Evolutionary conservation across 108 stramenopile species (phyloP).

Genomic region (Nannochloropsis gaditana): DNA sequence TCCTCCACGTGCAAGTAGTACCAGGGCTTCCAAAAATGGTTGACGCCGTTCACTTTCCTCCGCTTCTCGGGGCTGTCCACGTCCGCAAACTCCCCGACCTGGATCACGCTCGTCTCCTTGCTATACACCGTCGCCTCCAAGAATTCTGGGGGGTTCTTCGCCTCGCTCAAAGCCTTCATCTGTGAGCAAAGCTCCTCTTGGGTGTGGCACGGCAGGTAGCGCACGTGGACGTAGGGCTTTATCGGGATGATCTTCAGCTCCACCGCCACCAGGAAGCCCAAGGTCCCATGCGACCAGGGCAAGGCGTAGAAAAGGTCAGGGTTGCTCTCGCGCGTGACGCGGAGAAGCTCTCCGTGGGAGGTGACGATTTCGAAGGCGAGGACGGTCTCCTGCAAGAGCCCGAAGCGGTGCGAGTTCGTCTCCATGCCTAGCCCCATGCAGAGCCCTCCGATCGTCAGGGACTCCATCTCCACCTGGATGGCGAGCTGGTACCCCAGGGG

Average conservation of each 20-base stretch:
- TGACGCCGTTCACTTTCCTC: slow-evolving; percentile 45
- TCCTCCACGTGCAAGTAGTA: slow-evolving; percentile 61
- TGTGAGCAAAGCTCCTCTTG: slow-evolving; percentile 35
- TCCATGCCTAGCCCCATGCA: slow-evolving; percentile 61
- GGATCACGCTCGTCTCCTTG: slow-evolving; percentile 54
- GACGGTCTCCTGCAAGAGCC: slow-evolving; percentile 59
- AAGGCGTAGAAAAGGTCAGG: slow-evolving; percentile 61
- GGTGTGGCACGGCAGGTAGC: slow-evolving; percentile 38
- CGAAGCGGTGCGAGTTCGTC: slow-evolving; percentile 56
- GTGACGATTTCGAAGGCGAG: slow-evolving; percentile 55
- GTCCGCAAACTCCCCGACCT: slow-evolving; percentile 56
- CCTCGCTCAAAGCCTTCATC: slow-evolving; percentile 25
- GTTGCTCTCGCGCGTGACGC: slow-evolving; percentile 49
- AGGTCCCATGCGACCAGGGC: slow-evolving; percentile 62
- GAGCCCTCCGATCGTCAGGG: slow-evolving; percentile 61
- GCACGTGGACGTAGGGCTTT: slow-evolving; percentile 56
- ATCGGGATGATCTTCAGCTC: slow-evolving; percentile 55
- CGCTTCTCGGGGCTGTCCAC: slow-evolving; percentile 18
- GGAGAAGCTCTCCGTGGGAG: slow-evolving; percentile 52
- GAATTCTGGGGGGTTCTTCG: slow-evolving; percentile 41
- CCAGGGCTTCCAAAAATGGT: slow-evolving; percentile 59
- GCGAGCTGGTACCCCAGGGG: slow-evolving; percentile 52
- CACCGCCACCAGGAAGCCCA: slow-evolving; percentile 58
- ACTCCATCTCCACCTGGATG: slow-evolving; percentile 60
- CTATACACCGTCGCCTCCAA: slow-evolving; percentile 59